phyloP scores from a whole-genome alignment of 257 asterid genomes.

The Rehmannia glutinosa region DNA sequence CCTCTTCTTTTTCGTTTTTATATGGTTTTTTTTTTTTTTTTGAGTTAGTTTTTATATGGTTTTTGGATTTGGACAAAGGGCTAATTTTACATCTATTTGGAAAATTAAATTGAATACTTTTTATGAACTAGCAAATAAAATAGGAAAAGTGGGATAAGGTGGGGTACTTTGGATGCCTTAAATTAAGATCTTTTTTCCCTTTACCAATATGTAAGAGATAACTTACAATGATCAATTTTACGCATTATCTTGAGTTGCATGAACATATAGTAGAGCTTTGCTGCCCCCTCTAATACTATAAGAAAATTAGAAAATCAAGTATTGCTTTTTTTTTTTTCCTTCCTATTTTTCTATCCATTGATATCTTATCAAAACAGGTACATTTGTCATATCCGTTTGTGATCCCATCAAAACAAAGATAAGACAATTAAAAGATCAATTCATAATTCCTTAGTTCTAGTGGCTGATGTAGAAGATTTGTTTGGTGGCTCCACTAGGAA shows the following conservation, averaged over 20 bases:
- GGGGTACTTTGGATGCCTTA: constrained; percentile 10
- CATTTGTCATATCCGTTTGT: background rate
- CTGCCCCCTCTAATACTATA: background rate
- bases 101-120: too few relatives aligned
- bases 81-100: too few relatives aligned
- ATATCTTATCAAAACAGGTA: background rate
- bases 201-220: too few relatives aligned
- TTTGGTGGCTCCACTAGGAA: background rate
- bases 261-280: background rate
- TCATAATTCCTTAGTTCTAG: background rate
- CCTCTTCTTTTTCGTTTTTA: too few relatives aligned
- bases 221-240: background rate
- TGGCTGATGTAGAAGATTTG: background rate
- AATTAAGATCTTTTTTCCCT: too few relatives aligned
- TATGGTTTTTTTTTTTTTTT: too few relatives aligned
- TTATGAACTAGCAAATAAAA: too few relatives aligned
- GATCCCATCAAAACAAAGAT: constrained; percentile 2
- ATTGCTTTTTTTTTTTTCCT: background rate
- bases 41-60: too few relatives aligned
- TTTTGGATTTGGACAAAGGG: too few relatives aligned
- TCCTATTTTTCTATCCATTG: background rate
- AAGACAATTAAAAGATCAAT: background rate
- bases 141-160: too few relatives aligned
- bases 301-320: background rate
- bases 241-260: background rate